A percentile compares a stretch with the other conserved stretches of the same genome.
phyloP scores from a whole-genome alignment of 129 eudicot species.

The Gnaphalium uliginosum region DNA sequence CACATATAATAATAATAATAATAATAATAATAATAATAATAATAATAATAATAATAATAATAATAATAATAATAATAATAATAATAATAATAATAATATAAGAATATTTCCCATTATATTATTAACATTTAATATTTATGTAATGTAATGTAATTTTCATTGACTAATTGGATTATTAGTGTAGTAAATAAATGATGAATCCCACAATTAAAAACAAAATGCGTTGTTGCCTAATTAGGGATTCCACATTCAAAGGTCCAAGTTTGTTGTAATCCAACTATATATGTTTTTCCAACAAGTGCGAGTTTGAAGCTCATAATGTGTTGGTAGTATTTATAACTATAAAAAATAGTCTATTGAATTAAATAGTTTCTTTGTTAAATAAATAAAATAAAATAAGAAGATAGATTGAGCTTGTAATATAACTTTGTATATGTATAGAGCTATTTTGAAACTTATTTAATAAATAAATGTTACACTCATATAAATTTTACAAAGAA shows the following conservation, averaged over 20 bases:
- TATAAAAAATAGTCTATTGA: too few species aligned
- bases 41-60: too few species aligned
- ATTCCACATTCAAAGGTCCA: slow-evolving; percentile 32
- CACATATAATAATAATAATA: neutral
- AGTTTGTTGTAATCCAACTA: slow-evolving; percentile 29
- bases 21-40: too few species aligned
- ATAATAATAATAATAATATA: too few species aligned
- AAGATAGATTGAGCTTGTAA: neutral
- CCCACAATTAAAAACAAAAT: slow-evolving; percentile 19
- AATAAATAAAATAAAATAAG: too few species aligned
- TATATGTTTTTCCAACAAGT: neutral
- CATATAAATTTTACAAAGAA: too few species aligned
- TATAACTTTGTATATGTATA: too few species aligned
- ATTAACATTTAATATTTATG: neutral
- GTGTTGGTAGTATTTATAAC: too few species aligned
- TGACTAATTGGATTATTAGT: slow-evolving; percentile 6
- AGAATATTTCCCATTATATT: too few species aligned
- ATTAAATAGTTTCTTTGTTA: too few species aligned
- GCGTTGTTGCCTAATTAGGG: slow-evolving; percentile 29
- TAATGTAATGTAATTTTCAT: neutral
- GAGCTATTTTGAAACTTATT: neutral
- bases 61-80: too few species aligned
- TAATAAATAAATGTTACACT: too few species aligned
- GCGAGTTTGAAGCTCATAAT: neutral
- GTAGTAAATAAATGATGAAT: slow-evolving; percentile 34